Conservation (phyloP, 2,329 filamentous ascomycete genomes). For the Penicillium hordei region DNA sequence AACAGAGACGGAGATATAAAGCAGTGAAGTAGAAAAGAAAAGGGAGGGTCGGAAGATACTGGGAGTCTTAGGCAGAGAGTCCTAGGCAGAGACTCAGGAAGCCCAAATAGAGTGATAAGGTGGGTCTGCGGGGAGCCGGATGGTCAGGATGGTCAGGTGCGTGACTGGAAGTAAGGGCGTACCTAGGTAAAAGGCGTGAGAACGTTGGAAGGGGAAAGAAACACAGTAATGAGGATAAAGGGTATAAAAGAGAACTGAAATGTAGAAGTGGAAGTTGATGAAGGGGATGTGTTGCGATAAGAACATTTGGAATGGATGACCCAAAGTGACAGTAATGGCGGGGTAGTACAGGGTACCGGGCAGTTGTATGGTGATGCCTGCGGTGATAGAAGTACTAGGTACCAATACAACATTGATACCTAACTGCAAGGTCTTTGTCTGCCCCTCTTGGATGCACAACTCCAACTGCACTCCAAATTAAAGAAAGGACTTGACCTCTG, state of each 20-base stretch:
- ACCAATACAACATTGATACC: neutral
- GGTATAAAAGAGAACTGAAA: neutral
- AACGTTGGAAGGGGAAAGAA: neutral
- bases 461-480: neutral
- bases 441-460: neutral
- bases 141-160: slow-evolving; percentile 3
- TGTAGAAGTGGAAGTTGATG: neutral
- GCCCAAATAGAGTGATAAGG: slow-evolving; percentile 14
- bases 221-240: neutral
- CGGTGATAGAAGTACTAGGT: neutral
- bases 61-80: neutral
- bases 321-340: slow-evolving; percentile 9
- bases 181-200: neutral
- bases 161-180: slow-evolving; percentile 1
- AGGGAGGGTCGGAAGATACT: slow-evolving; percentile 9
- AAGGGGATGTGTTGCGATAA: slow-evolving; percentile 1
- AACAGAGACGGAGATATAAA: neutral
- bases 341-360: slow-evolving; percentile 10
- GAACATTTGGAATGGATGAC: slow-evolving; percentile 6
- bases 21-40: neutral
- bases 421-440: slow-evolving; percentile 1
- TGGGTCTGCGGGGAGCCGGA: slow-evolving; percentile 12
- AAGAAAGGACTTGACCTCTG: neutral
- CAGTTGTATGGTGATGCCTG: neutral
- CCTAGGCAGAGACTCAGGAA: slow-evolving; percentile 4